Evolutionary conservation across 1,284 basidiomycete genomes (phyloP).

Genomic region (Microbotryum saponariae): DNA sequence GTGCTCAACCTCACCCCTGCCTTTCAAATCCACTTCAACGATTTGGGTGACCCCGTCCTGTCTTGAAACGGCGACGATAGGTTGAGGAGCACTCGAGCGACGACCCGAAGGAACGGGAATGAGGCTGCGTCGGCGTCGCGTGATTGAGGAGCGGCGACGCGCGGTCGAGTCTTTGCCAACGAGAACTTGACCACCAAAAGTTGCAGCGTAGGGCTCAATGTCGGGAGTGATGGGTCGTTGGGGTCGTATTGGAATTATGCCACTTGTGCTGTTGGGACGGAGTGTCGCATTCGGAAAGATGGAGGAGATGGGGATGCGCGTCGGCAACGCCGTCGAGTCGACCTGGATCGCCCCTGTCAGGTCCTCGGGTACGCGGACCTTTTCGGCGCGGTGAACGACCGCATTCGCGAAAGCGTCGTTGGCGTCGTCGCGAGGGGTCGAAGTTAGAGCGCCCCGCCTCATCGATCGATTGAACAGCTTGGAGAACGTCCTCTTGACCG

Average conservation of each 20-base stretch:
- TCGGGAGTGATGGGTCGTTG: constrained; percentile 5
- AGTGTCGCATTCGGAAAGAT: constrained; percentile 7
- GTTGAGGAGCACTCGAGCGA: no score
- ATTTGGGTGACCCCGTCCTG: no score
- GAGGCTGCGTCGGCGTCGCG: background rate
- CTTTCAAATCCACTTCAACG: background rate
- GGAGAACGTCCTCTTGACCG: constrained; percentile 5
- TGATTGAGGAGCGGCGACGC: constrained; percentile 7
- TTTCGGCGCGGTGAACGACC: constrained; percentile 1
- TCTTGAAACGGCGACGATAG: no score
- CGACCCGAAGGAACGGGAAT: background rate
- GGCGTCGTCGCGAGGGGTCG: constrained; percentile 4
- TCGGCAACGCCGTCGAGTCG: constrained; percentile 3
- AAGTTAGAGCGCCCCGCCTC: constrained; percentile 5
- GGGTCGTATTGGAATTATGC: constrained; percentile 5
- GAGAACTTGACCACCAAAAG: background rate
- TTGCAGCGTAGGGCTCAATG: constrained; percentile 3
- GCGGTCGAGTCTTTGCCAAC: constrained; percentile 1
- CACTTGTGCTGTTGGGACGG: background rate
- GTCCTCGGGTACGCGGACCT: background rate
- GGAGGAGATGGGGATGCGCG: constrained; percentile 12
- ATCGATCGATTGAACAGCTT: constrained; percentile 2
- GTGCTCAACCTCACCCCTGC: background rate
- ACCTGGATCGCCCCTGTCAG: constrained; percentile 1
- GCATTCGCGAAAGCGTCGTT: background rate